Percentiles rank a stretch among this genome's conserved stretches.
Evolutionary conservation across 2,329 filamentous ascomycete species (phyloP).

Genomic region (Trichophyton rubrum): DNA sequence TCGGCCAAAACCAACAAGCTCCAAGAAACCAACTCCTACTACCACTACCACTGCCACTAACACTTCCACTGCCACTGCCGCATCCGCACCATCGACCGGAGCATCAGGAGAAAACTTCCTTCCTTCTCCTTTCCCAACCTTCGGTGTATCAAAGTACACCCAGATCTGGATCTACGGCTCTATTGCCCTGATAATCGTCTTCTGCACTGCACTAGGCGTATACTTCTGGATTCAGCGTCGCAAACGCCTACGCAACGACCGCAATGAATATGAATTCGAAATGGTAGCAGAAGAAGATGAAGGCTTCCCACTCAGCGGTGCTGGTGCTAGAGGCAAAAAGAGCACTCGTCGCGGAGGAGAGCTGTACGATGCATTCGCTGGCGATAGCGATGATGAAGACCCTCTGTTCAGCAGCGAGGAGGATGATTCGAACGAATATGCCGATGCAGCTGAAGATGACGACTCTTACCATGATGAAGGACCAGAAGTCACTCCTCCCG

Average conservation of each 20-base stretch:
- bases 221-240: conserved; percentile 73
- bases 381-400: conserved; percentile 65
- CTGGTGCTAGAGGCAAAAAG: conserved; percentile 30
- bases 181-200: conserved; percentile 68
- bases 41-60: conserved; percentile 16
- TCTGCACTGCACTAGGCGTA: conserved; percentile 66
- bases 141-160: conserved; percentile 74
- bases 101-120: conserved; percentile 40
- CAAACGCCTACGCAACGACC: conserved; percentile 60
- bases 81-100: conserved; percentile 19
- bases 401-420: conserved; percentile 36
- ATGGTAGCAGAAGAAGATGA: conserved; percentile 74
- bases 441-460: conserved; percentile 23
- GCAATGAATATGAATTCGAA: conserved; percentile 88
- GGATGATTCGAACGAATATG: conserved; percentile 32
- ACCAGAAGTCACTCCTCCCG: not conserved
- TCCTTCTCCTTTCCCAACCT: conserved; percentile 78
- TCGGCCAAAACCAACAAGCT: conserved; percentile 43
- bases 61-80: conserved; percentile 12
- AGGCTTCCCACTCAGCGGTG: conserved; percentile 36
- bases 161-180: conserved; percentile 91
- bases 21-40: conserved; percentile 12
- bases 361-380: conserved; percentile 94
- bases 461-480: conserved; percentile 6
- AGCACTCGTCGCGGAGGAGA: conserved; percentile 60